phyloP scores from a whole-genome alignment of 192 early-diverging fungal species.

The Rhizophagus sp. region DNA sequence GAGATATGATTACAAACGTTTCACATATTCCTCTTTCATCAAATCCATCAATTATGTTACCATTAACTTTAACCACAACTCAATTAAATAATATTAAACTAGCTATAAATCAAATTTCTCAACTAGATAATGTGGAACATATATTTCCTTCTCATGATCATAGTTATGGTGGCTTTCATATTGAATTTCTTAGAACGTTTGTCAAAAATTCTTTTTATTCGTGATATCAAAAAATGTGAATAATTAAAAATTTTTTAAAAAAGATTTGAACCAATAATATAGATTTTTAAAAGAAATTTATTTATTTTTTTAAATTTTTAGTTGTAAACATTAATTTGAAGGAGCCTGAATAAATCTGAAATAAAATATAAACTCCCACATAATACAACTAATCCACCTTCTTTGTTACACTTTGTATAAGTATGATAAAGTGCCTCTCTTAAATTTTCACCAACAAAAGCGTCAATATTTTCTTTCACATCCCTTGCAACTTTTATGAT shows the following conservation, averaged over 20 bases:
- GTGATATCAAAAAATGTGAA: no score
- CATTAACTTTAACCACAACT: no score
- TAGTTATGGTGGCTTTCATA: not conserved
- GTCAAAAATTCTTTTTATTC: not conserved
- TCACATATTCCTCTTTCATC: not conserved
- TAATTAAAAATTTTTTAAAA: no score
- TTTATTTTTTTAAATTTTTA: no score
- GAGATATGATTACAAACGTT: not conserved
- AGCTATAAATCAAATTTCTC: not conserved
- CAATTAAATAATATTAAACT: no score
- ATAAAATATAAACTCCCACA: slow-evolving; percentile 89
- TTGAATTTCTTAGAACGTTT: not conserved
- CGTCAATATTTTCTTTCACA: slow-evolving; percentile 8
- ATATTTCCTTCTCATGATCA: not conserved
- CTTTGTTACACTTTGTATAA: slow-evolving; percentile 28
- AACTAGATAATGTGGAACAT: not conserved
- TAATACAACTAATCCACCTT: slow-evolving; percentile 60
- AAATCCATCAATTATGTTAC: not conserved
- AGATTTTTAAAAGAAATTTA: no score
- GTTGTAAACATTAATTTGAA: not conserved
- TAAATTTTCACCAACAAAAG: slow-evolving; percentile 38
- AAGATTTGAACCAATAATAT: no score
- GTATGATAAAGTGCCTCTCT: slow-evolving; percentile 44
- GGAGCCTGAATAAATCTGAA: slow-evolving; percentile 68
- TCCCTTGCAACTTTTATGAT: slow-evolving; percentile 40